Base-by-base conservation (phyloP, 352 stramenopile genomes). In the Globisporangium yorkense region DNA sequence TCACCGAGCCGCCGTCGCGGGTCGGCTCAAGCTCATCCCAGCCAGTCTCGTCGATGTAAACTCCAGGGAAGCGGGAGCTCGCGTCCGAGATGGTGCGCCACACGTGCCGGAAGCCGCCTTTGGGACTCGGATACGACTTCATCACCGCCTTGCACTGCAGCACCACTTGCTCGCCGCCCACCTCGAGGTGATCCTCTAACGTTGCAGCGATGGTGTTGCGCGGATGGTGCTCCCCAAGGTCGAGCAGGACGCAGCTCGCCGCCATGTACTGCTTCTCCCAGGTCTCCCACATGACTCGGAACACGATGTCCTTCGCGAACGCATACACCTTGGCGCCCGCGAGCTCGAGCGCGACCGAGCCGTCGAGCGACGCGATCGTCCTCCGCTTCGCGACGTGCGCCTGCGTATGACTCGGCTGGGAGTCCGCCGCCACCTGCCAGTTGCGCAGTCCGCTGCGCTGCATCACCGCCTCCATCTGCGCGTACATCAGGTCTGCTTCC, bases 361-460 rank as follows among this genome's bases (percentile, higher is more conserved):
- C 43, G 52, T 49, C 52, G 24, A 27, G 8, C 31, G 21, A 33
- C 0, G 16, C 10, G 4, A 20, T 31, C 7, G 41, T 43, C 6
- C n/a, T 18, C 43, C 33, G 54, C 41, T 18, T 51, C 31, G 41
- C 50, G 24, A 51, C 5, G 10, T 40, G 15, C 45, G 31, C 44
- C 31, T 54, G 46, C 2, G 39, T 27, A 0, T 50, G 70, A 35
- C 55, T 66, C 13, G 70, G 57, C 16, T 72, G 67, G 5, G 62
- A 60, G n/a, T 67, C 60, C 27, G 62, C 51, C 4, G 69, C 47
- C 67, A 68, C 39, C 73, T 68, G 47, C 75, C 71, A n/a, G 64
- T 44, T 0, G 57, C 65, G 58, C 33, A 84, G 61, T 1, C 72
- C 77, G 58, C 68, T 85, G 16, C 58, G 56, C n/a, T 70, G 51